Evolutionary conservation across 1,284 basidiomycete species (phyloP).

Genomic region (Malassezia dermatis): DNA sequence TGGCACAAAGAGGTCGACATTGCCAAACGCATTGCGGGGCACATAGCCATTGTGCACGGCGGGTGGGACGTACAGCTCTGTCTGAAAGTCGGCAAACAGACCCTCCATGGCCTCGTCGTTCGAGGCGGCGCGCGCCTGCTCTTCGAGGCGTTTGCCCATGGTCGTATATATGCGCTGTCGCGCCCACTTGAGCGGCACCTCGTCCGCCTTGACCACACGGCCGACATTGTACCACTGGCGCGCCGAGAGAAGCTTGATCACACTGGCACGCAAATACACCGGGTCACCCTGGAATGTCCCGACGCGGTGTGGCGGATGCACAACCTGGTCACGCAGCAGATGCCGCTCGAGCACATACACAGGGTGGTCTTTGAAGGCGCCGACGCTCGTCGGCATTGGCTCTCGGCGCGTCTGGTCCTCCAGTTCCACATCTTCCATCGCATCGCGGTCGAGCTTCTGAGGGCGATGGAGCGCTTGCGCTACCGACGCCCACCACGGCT

Average conservation of each 20-base stretch:
- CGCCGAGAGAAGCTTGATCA: slow-evolving; percentile 72
- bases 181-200: slow-evolving; percentile 78
- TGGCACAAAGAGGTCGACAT: slow-evolving; percentile 88
- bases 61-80: slow-evolving; percentile 65
- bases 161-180: slow-evolving; percentile 78
- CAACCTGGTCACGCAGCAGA: slow-evolving; percentile 74
- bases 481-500: slow-evolving; percentile 64
- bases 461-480: slow-evolving; percentile 48
- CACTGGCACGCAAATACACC: slow-evolving; percentile 76
- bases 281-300: slow-evolving; percentile 86
- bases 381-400: slow-evolving; percentile 84
- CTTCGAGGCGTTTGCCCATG: slow-evolving; percentile 68
- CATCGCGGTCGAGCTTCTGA: slow-evolving; percentile 62
- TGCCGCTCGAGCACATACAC: slow-evolving; percentile 81
- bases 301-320: slow-evolving; percentile 66
- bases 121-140: slow-evolving; percentile 55
- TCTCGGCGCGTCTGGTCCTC: slow-evolving; percentile 67
- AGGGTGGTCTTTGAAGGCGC: slow-evolving; percentile 91
- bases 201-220: slow-evolving; percentile 61
- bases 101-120: slow-evolving; percentile 54
- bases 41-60: slow-evolving; percentile 81
- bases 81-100: slow-evolving; percentile 75
- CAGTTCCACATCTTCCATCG: slow-evolving; percentile 86
- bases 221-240: slow-evolving; percentile 93
- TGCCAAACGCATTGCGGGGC: slow-evolving; percentile 91